phyloP scores from a whole-genome alignment of 2,329 filamentous ascomycete species.

The Calycina marina region DNA sequence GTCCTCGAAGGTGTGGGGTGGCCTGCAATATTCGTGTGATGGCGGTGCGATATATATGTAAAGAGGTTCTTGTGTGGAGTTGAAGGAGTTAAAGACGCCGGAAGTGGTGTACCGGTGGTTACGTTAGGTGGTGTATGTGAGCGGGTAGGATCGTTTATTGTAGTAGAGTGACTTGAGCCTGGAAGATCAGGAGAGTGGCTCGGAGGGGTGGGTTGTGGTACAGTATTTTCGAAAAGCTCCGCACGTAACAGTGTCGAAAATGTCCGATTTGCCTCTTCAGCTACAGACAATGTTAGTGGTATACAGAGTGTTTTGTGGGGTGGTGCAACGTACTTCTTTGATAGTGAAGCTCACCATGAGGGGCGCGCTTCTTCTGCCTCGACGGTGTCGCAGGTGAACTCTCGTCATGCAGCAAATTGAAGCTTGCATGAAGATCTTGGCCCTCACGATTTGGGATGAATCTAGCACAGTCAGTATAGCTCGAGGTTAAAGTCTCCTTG shows the following conservation, averaged over 20 bases:
- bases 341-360: slow-evolving; percentile 83
- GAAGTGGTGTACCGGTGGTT: slow-evolving; percentile 43
- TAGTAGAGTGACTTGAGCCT: slow-evolving; percentile 34
- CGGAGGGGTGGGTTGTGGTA: slow-evolving; percentile 64
- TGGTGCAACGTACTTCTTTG: slow-evolving; percentile 59
- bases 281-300: slow-evolving; percentile 26
- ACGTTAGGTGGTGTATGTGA: slow-evolving; percentile 71
- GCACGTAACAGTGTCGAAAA: slow-evolving; percentile 78
- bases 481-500: not conserved
- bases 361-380: slow-evolving; percentile 67
- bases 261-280: slow-evolving; percentile 87
- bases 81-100: slow-evolving; percentile 64
- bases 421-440: slow-evolving; percentile 86
- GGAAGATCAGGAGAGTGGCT: slow-evolving; percentile 43
- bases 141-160: slow-evolving; percentile 50
- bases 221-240: slow-evolving; percentile 81
- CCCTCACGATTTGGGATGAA: slow-evolving; percentile 93
- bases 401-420: slow-evolving; percentile 81
- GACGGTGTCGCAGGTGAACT: slow-evolving; percentile 86
- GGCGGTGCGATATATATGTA: slow-evolving; percentile 64
- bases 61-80: slow-evolving; percentile 98
- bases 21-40: slow-evolving; percentile 55
- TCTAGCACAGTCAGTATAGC: slow-evolving; percentile 31
- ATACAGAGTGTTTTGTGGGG: not conserved
- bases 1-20: slow-evolving; percentile 82